Conservation (phyloP, 176 grass and related monocot genomes). For the Cocos nucifera region DNA sequence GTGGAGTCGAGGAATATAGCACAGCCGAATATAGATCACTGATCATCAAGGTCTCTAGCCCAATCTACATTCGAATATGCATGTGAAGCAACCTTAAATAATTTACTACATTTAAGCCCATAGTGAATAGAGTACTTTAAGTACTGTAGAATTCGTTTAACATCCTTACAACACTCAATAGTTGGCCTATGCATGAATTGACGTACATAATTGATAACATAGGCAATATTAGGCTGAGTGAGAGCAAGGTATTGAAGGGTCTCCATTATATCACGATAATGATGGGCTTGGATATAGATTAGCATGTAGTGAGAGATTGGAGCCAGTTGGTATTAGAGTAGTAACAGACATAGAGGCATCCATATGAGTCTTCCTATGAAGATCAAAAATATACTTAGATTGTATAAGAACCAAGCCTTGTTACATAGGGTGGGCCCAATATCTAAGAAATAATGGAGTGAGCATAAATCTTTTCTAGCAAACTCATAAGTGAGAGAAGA, state of each 20-base stretch:
- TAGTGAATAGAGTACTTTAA: not conserved
- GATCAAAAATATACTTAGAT: too few relatives aligned
- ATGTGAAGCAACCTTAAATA: not conserved
- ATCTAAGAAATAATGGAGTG: too few relatives aligned
- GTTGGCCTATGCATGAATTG: not conserved
- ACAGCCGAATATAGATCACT: not conserved
- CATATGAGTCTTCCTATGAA: too few relatives aligned
- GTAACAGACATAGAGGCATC: not conserved
- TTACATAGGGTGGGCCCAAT: too few relatives aligned
- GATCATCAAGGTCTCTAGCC: too few relatives aligned
- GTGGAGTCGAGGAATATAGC: not conserved
- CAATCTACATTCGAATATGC: too few relatives aligned
- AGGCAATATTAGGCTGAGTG: not conserved
- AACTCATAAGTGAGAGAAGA: too few relatives aligned
- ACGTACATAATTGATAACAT: not conserved
- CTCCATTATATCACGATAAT: not conserved
- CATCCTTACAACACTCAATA: not conserved
- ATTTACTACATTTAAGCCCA: not conserved
- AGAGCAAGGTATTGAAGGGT: not conserved
- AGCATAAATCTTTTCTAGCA: too few relatives aligned
- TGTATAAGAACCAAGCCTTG: too few relatives aligned
- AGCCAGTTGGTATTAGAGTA: not conserved
- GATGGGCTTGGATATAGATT: too few relatives aligned
- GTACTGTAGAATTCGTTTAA: not conserved
- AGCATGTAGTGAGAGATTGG: too few relatives aligned